Base-by-base conservation (phyloP, 1,284 basidiomycete species). In the Papiliotrema laurentii region DNA sequence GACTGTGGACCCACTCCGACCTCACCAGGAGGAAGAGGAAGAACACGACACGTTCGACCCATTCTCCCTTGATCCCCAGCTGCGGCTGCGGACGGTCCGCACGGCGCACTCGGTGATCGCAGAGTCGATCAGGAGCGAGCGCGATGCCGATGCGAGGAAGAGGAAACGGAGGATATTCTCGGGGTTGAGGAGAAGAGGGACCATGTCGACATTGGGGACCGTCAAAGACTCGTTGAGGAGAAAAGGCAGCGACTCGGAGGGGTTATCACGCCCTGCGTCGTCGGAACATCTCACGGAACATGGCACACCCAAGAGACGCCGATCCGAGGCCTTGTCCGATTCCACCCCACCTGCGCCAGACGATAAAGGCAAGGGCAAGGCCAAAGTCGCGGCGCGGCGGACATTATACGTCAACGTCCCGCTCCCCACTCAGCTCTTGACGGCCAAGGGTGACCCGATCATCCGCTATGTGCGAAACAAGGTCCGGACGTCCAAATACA, bases 401-500 rank as follows among this genome's bases (percentile, higher is more conserved):
- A 87, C 85, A 55, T 72, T 96, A 53, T 89, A 88, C 70, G 82
- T 94, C 55, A 93, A 94, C 66, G 39, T 63, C 1, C 58, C 65
- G 1, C 55, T 72, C 11, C 68, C 68, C 4, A 11, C 37, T 9
- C 11, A 47, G 18, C 37, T 61, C 31, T 26, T 68, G 16, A 50
- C 52, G 28, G 24, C 38, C 7, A 71, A 83, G 46, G 88, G 90
- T 27, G 88, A 97, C 55, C 91, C 91, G 0, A 72, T 81, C 40
- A 81, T 77, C 31, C 80, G 80, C 25, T 97, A 93, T 74, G 82
- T 83, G 28, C 79, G 93, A 60, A 97, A 97, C 74, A 97, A 97
- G 80, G 91, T 97, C 52, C 80, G 88, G 63, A 97, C 93, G 38
- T 87, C 86, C 59, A 94, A 96, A 74, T 97, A 97, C 75, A 96